Conservation (phyloP, 352 stramenopile species). For the Pseudoperonospora humuli region DNA sequence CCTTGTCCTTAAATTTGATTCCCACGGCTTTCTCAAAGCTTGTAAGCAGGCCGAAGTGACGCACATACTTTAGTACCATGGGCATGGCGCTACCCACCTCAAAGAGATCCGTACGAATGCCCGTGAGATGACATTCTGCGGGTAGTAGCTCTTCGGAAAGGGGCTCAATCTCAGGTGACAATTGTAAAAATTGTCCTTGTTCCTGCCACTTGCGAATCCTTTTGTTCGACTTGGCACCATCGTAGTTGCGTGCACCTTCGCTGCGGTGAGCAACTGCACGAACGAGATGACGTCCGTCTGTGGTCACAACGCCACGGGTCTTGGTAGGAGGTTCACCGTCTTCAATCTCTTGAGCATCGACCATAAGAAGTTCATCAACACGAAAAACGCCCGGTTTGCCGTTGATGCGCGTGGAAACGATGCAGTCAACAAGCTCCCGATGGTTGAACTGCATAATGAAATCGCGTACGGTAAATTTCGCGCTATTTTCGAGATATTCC, state of each 20-base stretch:
- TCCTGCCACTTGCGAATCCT: conserved; percentile 61
- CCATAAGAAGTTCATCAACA: conserved; percentile 43
- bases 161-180: conserved; percentile 53
- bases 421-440: conserved; percentile 47
- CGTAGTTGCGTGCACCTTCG: conserved; percentile 49
- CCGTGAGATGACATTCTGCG: conserved; percentile 58
- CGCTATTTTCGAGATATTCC: conserved; percentile 49
- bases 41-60: conserved; percentile 57
- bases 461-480: conserved; percentile 36
- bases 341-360: conserved; percentile 8
- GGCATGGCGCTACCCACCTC: conserved; percentile 79
- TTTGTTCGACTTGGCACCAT: conserved; percentile 59
- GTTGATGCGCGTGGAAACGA: conserved; percentile 73
- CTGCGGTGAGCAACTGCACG: conserved; percentile 36
- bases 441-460: conserved; percentile 49
- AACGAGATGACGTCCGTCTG: conserved; percentile 25
- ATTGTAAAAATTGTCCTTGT: conserved; percentile 44
- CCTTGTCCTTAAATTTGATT: conserved; percentile 62
- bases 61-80: conserved; percentile 80
- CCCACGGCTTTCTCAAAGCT: conserved; percentile 60
- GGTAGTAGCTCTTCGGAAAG: conserved; percentile 35
- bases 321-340: conserved; percentile 3
- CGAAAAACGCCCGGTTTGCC: conserved; percentile 51
- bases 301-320: conserved; percentile 16
- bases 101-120: conserved; percentile 71